These are phyloP conservation scores for Lactarius quietus DNA, from an alignment of 768 basidiomycete species.

Conservation along the genomic window DNA sequence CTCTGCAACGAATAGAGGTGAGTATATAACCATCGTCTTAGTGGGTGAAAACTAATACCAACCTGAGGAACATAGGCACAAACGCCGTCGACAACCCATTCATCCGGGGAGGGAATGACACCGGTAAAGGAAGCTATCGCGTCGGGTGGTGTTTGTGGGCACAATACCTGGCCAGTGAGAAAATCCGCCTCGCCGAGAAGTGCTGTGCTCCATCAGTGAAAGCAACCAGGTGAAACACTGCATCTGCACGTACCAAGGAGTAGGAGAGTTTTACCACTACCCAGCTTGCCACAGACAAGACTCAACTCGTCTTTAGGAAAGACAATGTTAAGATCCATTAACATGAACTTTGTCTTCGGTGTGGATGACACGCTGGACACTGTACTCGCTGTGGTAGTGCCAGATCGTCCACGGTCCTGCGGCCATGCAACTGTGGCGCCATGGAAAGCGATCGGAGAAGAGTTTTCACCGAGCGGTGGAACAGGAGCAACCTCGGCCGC, in stretches of 20 bases:
- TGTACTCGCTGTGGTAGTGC: constrained; percentile 35
- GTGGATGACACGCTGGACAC: constrained; percentile 61
- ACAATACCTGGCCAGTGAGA: constrained; percentile 72
- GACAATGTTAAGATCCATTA: constrained; percentile 70
- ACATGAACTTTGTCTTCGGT: constrained; percentile 73
- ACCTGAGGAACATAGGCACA: constrained; percentile 88
- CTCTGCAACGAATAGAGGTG: constrained; percentile 27
- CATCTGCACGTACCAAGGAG: constrained; percentile 49
- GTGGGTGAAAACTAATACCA: constrained; percentile 27
- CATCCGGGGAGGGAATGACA: constrained; percentile 41
- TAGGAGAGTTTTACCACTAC: constrained; percentile 84
- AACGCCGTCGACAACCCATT: constrained; percentile 75
- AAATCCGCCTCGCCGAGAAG: constrained; percentile 88
- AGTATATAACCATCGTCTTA: constrained; percentile 21
- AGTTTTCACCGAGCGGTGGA: constrained; percentile 52
- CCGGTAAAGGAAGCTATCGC: constrained; percentile 59
- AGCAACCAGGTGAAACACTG: not conserved
- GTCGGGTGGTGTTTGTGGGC: constrained; percentile 83
- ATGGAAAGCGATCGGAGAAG: constrained; percentile 66
- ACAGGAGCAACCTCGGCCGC: constrained; percentile 67
- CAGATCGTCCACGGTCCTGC: constrained; percentile 52
- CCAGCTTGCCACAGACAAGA: constrained; percentile 85
- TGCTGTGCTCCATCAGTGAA: constrained; percentile 38
- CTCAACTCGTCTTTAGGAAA: constrained; percentile 81
- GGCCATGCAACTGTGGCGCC: constrained; percentile 92